Percentiles rank a stretch among this genome's conserved stretches.
These are phyloP conservation scores for Phytophthora syringae DNA, from an alignment of 352 stramenopile species.

Conservation along the genomic window DNA sequence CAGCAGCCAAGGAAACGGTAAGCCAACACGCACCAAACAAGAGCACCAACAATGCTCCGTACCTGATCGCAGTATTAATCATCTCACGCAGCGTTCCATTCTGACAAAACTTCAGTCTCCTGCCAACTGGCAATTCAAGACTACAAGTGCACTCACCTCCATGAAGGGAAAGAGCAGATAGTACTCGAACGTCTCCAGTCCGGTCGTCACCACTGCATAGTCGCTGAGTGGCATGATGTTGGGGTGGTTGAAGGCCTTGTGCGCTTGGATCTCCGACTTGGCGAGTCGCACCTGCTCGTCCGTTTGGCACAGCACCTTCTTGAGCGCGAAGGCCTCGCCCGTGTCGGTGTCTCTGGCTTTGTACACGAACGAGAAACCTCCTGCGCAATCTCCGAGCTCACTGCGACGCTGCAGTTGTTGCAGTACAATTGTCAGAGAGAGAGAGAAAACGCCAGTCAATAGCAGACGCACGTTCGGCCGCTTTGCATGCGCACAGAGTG, in stretches of 20 bases:
- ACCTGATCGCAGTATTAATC: slow-evolving; percentile 78
- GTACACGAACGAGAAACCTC: slow-evolving; percentile 90
- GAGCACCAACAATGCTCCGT: background rate
- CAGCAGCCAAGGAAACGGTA: background rate
- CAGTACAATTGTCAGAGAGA: slow-evolving; percentile 6
- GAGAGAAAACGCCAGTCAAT: background rate
- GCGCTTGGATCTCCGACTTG: slow-evolving; percentile 84
- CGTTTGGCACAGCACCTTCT: slow-evolving; percentile 90
- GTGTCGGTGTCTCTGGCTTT: slow-evolving; percentile 71
- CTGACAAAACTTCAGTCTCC: slow-evolving; percentile 32
- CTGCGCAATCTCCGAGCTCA: slow-evolving; percentile 79
- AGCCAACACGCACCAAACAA: slow-evolving; percentile 3
- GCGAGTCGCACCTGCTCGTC: slow-evolving; percentile 82
- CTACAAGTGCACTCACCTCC: slow-evolving; percentile 47
- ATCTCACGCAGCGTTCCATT: slow-evolving; percentile 87
- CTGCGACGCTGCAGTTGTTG: slow-evolving; percentile 51
- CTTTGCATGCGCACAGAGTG: slow-evolving; percentile 73
- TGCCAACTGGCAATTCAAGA: background rate
- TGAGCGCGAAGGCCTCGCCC: slow-evolving; percentile 85
- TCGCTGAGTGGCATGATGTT: slow-evolving; percentile 89
- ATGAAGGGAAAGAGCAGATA: slow-evolving; percentile 90
- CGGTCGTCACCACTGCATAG: slow-evolving; percentile 69
- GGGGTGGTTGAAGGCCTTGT: slow-evolving; percentile 73
- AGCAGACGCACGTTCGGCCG: slow-evolving; percentile 64
- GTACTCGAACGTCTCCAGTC: slow-evolving; percentile 60